These are phyloP conservation scores for Drechmeria coniospora DNA, from an alignment of 2,329 filamentous ascomycete species.

Conservation along the genomic window DNA sequence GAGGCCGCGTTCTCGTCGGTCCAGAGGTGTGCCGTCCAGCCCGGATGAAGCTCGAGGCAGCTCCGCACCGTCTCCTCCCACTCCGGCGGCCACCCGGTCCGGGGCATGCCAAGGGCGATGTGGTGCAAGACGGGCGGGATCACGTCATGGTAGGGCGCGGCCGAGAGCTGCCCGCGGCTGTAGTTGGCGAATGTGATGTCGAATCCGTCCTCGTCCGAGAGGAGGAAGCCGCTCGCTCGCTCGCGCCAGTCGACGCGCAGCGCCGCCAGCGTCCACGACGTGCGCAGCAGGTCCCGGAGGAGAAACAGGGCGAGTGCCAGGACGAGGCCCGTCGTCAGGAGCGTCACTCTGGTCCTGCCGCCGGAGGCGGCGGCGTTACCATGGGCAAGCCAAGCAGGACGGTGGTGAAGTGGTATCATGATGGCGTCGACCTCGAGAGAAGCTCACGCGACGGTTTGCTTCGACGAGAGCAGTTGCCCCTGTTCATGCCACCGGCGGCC, in stretches of 20 bases:
- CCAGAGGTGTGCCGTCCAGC: slow-evolving; percentile 14
- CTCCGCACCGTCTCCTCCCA: slow-evolving; percentile 17
- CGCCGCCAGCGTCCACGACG: slow-evolving; percentile 13
- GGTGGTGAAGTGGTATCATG: too few relatives aligned
- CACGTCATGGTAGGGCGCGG: slow-evolving; percentile 13
- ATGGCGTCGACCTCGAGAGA: too few relatives aligned
- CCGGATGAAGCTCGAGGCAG: slow-evolving; percentile 18
- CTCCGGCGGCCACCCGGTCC: slow-evolving; percentile 6
- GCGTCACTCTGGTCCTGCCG: too few relatives aligned
- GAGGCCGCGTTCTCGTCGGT: slow-evolving; percentile 7
- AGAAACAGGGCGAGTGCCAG: too few relatives aligned
- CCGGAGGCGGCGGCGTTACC: too few relatives aligned
- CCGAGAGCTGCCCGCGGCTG: slow-evolving; percentile 11
- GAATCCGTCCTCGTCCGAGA: slow-evolving; percentile 14
- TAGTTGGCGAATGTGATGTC: slow-evolving; percentile 18
- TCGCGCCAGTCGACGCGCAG: slow-evolving; percentile 11
- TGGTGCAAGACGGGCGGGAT: slow-evolving; percentile 20
- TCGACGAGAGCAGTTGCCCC: too few relatives aligned
- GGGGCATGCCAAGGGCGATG: slow-evolving; percentile 14
- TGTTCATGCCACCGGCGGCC: too few relatives aligned
- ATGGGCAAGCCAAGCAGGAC: too few relatives aligned
- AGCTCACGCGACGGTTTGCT: too few relatives aligned
- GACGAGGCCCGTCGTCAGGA: too few relatives aligned
- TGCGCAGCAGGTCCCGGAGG: slow-evolving; percentile 7
- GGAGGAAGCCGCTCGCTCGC: slow-evolving; percentile 10